Percentiles rank a stretch among this genome's conserved stretches.
These are phyloP conservation scores for Pichia nanzhaoensis DNA, from an alignment of 805 yeast species.

Conservation along the genomic window DNA sequence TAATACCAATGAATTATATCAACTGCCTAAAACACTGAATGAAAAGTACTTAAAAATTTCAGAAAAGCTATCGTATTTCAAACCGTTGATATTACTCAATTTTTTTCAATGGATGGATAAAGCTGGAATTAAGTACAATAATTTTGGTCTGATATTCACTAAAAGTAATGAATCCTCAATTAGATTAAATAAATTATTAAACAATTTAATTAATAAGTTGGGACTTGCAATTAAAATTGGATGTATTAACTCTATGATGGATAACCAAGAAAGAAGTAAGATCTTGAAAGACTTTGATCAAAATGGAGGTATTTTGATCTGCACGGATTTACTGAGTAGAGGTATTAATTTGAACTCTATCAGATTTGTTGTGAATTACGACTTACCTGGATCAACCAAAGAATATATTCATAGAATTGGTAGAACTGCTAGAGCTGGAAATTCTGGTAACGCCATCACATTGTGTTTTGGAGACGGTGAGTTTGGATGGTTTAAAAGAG, in stretches of 20 bases:
- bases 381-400: constrained; percentile 77
- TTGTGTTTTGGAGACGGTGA: constrained; percentile 77
- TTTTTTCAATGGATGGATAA: constrained; percentile 36
- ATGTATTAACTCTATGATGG: constrained; percentile 55
- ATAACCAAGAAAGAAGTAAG: constrained; percentile 45
- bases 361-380: constrained; percentile 79
- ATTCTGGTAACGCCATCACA: constrained; percentile 67
- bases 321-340: constrained; percentile 92
- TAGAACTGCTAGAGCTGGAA: constrained; percentile 92
- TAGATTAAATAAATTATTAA: constrained; percentile 61
- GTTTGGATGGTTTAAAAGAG: constrained; percentile 49
- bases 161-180: constrained; percentile 82
- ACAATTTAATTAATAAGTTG: constrained; percentile 30
- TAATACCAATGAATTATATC: constrained; percentile 47
- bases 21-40: constrained; percentile 47
- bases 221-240: constrained; percentile 25
- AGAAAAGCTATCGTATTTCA: constrained; percentile 35
- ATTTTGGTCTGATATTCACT: constrained; percentile 53
- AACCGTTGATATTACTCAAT: constrained; percentile 68
- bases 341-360: constrained; percentile 79
- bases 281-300: constrained; percentile 53
- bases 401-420: constrained; percentile 97
- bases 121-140: constrained; percentile 23
- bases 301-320: constrained; percentile 47
- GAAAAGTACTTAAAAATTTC: constrained; percentile 27